phyloP scores from a whole-genome alignment of 768 basidiomycete species.

The Russula sp. region DNA sequence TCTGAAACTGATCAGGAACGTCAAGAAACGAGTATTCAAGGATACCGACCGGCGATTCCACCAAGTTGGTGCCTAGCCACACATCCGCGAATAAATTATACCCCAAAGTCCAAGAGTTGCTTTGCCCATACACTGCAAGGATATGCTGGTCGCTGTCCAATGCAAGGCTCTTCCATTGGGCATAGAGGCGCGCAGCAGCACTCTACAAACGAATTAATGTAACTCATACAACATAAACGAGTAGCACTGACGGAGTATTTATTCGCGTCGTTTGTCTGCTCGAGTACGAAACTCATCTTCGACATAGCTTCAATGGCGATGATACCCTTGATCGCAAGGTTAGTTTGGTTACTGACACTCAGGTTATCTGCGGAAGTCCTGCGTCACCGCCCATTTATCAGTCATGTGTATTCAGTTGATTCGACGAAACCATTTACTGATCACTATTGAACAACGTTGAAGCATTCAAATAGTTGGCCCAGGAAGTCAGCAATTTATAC shows the following conservation, averaged over 20 bases:
- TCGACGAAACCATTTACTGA: conserved; percentile 49
- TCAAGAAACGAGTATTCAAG: neutral
- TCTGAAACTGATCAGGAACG: conserved; percentile 14
- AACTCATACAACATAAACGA: neutral
- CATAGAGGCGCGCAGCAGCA: conserved; percentile 3
- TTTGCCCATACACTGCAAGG: conserved; percentile 12
- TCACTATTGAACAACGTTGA: conserved; percentile 52
- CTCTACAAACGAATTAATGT: conserved; percentile 9
- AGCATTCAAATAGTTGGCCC: conserved; percentile 36
- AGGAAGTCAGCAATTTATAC: conserved; percentile 35
- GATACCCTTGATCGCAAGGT: conserved; percentile 69
- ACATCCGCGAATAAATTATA: conserved; percentile 66
- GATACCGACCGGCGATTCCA: conserved; percentile 35
- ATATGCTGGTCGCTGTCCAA: conserved; percentile 13
- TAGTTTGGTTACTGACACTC: conserved; percentile 54
- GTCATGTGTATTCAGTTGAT: conserved; percentile 40
- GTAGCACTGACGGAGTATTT: conserved; percentile 34
- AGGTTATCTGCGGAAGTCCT: conserved; percentile 23
- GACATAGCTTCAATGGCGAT: conserved; percentile 64
- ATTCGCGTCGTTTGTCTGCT: conserved; percentile 24
- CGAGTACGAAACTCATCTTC: conserved; percentile 43
- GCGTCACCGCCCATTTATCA: conserved; percentile 14
- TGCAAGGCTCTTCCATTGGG: conserved; percentile 22
- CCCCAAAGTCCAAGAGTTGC: conserved; percentile 52
- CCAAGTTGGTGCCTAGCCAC: conserved; percentile 52